A percentile compares a stretch with the other conserved stretches of the same genome.
phyloP scores from a whole-genome alignment of 129 eudicot genomes.

The Gnaphalium uliginosum region DNA sequence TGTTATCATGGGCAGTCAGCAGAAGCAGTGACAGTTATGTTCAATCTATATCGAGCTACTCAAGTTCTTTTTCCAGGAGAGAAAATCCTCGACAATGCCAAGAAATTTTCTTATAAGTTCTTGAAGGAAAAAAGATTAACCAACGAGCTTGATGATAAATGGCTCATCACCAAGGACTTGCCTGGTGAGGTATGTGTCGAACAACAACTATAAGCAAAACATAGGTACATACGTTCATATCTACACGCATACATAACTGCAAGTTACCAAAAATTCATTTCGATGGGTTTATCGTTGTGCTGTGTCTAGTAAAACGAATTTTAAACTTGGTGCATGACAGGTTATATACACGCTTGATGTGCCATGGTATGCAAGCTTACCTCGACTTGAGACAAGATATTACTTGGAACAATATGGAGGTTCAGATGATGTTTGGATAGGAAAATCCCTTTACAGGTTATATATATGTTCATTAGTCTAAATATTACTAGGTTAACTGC shows the following conservation, averaged over 20 bases:
- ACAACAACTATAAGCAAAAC: too few species aligned
- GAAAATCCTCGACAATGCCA: neutral
- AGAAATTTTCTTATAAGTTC: neutral
- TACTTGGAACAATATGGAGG: constrained; percentile 1
- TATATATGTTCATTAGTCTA: neutral
- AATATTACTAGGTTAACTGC: neutral
- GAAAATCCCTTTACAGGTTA: neutral
- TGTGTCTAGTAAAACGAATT: neutral
- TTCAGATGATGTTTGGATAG: neutral
- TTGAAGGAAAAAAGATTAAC: neutral
- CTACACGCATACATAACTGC: neutral
- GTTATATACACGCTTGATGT: neutral
- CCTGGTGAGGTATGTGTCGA: neutral
- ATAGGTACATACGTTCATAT: too few species aligned
- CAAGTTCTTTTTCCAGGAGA: constrained; percentile 4
- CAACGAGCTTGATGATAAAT: neutral
- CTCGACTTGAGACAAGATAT: constrained; percentile 6
- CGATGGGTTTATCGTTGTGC: neutral
- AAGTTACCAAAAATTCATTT: neutral
- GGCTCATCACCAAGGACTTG: constrained; percentile 1
- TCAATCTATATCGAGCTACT: neutral
- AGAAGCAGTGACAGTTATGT: neutral
- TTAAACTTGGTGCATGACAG: neutral
- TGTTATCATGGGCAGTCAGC: neutral
- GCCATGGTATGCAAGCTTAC: constrained; percentile 7